Base-by-base conservation (phyloP, 169 alveolate species). In the Eimeria sp. region DNA sequence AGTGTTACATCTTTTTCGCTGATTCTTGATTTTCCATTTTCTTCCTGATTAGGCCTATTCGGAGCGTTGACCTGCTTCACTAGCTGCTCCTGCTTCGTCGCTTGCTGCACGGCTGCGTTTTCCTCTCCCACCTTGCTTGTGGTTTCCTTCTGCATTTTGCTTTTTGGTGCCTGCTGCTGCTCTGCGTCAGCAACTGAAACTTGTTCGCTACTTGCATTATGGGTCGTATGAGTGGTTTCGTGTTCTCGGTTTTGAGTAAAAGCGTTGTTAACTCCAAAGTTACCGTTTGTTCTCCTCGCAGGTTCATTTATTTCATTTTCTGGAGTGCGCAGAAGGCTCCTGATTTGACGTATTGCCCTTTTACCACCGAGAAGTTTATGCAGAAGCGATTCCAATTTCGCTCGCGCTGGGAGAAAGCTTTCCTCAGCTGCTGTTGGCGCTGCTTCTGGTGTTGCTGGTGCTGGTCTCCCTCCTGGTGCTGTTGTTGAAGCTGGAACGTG, bases 311-410 rank as follows among this genome's bases (percentile, higher is more conserved):
- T 2, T 20, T 75, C 22, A 30, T 6, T 20, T 75, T 45, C 40
- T 47, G 10, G 27, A 49, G 4, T 4, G 16, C 72, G 54, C 27
- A 82, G 14, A 25, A 82, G 63, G n/a, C 40, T 47, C 27, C 90
- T 82, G 27, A 82, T 57, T 82, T 82, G 90, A 20, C 51, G 90
- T 25, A 82, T 20, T 13, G 63, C 49, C 11, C 45, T 51, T 11
- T 49, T 10, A 3, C 73, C 73, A 6, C 30, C 49, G 10, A 82
- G 13, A 4, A 82, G 16, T 30, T 82, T 49, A 10, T 34, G 90
- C 73, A 82, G 73, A 82, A 82, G 72, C 25, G 72, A 51, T 54
- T 82, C 90, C 13, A 82, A 27, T n/a, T 76, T 34, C 61, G 34
- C 40, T 49, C 40, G 87, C 5, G 87, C 22, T 43, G 65, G 25